Evolutionary conservation across 495 filamentous ascomycete species (phyloP).

Genomic region (Astrothelium macrocarpum): DNA sequence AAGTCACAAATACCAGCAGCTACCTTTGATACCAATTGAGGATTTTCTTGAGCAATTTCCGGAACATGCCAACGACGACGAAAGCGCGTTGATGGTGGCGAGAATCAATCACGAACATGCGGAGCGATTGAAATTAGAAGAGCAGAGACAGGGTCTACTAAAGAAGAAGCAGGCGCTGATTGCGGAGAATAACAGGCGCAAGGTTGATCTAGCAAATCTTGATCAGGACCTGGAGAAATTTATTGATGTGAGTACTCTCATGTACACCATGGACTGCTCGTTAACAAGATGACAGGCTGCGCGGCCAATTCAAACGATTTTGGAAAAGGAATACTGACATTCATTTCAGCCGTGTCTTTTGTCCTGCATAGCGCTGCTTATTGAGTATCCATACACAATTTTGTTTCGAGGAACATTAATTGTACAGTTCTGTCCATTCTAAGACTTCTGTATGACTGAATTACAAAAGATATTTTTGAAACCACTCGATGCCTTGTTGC

Average conservation of each 20-base stretch:
- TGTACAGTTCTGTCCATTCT: too few species aligned
- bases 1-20: constrained; percentile 78
- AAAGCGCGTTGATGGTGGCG: constrained; percentile 78
- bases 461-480: constrained; percentile 25
- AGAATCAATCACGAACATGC: constrained; percentile 85
- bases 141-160: constrained; percentile 72
- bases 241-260: constrained; percentile 46
- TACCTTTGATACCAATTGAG: constrained; percentile 74
- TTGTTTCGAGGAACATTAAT: background rate
- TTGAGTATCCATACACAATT: background rate
- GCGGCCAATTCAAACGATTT: background rate
- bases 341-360: background rate
- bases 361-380: background rate
- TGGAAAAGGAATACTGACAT: background rate
- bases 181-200: constrained; percentile 88
- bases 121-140: constrained; percentile 78
- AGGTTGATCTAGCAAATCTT: constrained; percentile 80
- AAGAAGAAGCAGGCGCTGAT: constrained; percentile 88
- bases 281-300: background rate
- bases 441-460: too few species aligned
- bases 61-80: constrained; percentile 56
- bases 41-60: constrained; percentile 75
- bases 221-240: constrained; percentile 87
- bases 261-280: background rate
- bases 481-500: constrained; percentile 38